These are phyloP conservation scores for Dicorynia guianensis DNA, from an alignment of 306 rosid genomes.

Conservation along the genomic window DNA sequence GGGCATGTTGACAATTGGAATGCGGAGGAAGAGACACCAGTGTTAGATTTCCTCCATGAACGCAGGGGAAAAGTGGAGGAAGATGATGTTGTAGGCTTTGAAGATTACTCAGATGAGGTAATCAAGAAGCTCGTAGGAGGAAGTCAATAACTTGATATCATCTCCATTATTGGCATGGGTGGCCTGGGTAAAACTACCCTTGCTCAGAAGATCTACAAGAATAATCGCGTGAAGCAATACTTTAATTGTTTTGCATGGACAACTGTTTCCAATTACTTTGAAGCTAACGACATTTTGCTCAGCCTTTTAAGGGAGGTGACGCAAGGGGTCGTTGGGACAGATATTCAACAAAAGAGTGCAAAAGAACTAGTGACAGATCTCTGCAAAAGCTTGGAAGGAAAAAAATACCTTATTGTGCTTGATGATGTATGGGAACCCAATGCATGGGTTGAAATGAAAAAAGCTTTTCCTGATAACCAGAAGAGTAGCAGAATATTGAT, in stretches of 20 bases:
- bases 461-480: slow-evolving; percentile 8
- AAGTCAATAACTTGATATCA: neutral
- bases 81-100: slow-evolving; percentile 1
- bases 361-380: too few relatives aligned
- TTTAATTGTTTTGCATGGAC: neutral
- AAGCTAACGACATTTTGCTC: too few relatives aligned
- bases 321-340: too few relatives aligned
- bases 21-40: neutral
- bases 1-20: neutral
- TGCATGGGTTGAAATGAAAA: neutral
- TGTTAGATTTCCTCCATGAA: too few relatives aligned
- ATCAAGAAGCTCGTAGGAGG: neutral
- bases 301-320: too few relatives aligned
- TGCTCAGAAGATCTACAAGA: neutral
- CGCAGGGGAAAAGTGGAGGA: neutral
- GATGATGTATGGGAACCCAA: slow-evolving; percentile 14
- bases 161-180: slow-evolving; percentile 4
- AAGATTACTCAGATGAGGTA: rapidly evolving
- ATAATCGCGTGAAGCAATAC: neutral
- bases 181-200: slow-evolving; percentile 22
- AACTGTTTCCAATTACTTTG: neutral
- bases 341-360: too few relatives aligned
- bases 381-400: neutral
- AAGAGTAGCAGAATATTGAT: slow-evolving; percentile 36
- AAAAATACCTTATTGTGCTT: slow-evolving; percentile 21